These are phyloP conservation scores for Colletotrichum higginsianum DNA, from an alignment of 2,329 filamentous ascomycete genomes.

Conservation along the genomic window DNA sequence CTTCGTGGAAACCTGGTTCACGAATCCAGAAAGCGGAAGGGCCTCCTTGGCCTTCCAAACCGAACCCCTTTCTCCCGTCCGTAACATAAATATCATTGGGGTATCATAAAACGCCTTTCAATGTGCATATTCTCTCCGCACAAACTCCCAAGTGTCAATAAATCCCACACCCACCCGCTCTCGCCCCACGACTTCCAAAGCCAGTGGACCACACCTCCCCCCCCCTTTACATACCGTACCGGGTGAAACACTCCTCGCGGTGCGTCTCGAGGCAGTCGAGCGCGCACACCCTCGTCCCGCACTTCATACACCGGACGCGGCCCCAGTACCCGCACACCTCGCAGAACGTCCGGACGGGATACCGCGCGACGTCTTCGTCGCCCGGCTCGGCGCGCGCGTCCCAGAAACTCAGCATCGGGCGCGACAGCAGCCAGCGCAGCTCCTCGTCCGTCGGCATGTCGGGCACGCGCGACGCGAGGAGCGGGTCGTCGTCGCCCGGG, in stretches of 20 bases:
- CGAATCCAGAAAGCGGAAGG: neutral
- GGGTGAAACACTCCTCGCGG: conserved; percentile 78
- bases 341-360: conserved; percentile 78
- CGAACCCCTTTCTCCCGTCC: conserved; percentile 5
- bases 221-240: conserved; percentile 66
- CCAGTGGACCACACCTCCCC: neutral
- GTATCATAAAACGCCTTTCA: conserved; percentile 28
- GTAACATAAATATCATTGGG: neutral
- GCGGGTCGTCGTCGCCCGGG: conserved; percentile 67
- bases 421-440: conserved; percentile 74
- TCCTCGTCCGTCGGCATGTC: conserved; percentile 71
- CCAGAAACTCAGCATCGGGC: conserved; percentile 77
- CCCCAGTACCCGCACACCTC: conserved; percentile 89
- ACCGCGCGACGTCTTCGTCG: conserved; percentile 57
- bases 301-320: conserved; percentile 81
- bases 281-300: conserved; percentile 83
- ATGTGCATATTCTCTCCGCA: neutral
- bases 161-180: neutral
- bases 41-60: neutral
- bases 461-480: conserved; percentile 73
- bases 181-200: too few relatives aligned
- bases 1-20: neutral
- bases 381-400: conserved; percentile 69
- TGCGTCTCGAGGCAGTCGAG: conserved; percentile 81
- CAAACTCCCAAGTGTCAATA: neutral